Percentiles rank a stretch among this genome's conserved stretches.
Evolutionary conservation across 2,329 filamentous ascomycete species (phyloP).

Genomic region (Aspergillus uvarum): DNA sequence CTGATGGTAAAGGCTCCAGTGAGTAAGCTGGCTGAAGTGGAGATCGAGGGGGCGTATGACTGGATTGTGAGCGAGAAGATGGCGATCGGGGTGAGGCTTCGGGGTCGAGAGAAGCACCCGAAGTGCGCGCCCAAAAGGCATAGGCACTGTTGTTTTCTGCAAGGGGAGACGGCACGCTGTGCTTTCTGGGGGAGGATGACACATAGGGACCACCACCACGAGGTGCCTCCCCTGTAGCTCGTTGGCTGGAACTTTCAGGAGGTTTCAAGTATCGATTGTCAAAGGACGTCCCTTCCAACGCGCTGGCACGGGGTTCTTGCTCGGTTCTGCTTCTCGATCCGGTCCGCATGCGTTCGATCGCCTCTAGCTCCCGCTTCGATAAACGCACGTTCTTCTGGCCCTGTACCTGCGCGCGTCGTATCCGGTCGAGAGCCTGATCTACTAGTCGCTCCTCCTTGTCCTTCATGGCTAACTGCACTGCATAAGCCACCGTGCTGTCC

Average conservation of each 20-base stretch:
- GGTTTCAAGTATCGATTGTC: constrained; percentile 22
- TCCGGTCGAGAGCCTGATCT: constrained; percentile 75
- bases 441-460: constrained; percentile 74
- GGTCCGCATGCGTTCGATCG: constrained; percentile 69
- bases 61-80: constrained; percentile 7
- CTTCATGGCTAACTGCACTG: constrained; percentile 55
- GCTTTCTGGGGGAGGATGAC: constrained; percentile 16
- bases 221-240: constrained; percentile 18
- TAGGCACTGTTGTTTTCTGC: constrained; percentile 41
- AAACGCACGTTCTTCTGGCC: constrained; percentile 79
- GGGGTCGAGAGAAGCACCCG: constrained; percentile 34
- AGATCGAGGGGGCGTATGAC: constrained; percentile 34
- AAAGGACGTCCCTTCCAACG: constrained; percentile 7
- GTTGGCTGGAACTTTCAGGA: constrained; percentile 21
- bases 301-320: constrained; percentile 15
- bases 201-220: constrained; percentile 17
- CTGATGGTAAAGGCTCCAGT: constrained; percentile 33
- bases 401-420: constrained; percentile 71
- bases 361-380: constrained; percentile 75
- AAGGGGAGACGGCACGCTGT: constrained; percentile 34
- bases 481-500: constrained; percentile 45
- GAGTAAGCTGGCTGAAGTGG: constrained; percentile 33
- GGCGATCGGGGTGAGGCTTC: constrained; percentile 18
- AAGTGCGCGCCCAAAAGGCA: constrained; percentile 49
- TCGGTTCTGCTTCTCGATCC: constrained; percentile 42